These are phyloP conservation scores for Pyrrhoderma noxium DNA, from an alignment of 1,284 basidiomycete genomes.

Conservation along the genomic window DNA sequence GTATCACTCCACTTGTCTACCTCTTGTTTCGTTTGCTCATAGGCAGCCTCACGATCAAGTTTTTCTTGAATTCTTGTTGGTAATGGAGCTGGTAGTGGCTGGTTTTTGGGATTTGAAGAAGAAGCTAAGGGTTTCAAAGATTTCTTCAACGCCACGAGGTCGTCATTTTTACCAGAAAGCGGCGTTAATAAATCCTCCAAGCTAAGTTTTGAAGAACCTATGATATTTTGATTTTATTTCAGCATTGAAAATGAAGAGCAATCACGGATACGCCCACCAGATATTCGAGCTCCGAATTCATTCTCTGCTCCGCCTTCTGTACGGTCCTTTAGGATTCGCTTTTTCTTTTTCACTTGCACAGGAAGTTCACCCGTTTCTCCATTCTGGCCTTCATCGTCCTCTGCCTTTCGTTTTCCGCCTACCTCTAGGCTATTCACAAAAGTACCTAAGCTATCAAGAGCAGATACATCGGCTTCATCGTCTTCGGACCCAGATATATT, in stretches of 20 bases:
- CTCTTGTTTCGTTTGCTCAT: constrained; percentile 87
- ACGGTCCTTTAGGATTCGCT: constrained; percentile 59
- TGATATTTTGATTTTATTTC: constrained; percentile 4
- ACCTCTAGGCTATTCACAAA: constrained; percentile 69
- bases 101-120: constrained; percentile 39
- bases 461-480: constrained; percentile 48
- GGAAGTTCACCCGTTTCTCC: constrained; percentile 19
- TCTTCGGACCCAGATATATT: constrained; percentile 50
- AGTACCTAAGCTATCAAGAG: constrained; percentile 58
- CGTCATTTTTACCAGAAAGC: constrained; percentile 49
- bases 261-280: constrained; percentile 41
- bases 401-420: constrained; percentile 67
- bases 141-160: constrained; percentile 60
- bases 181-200: constrained; percentile 74
- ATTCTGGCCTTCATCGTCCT: constrained; percentile 25
- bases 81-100: constrained; percentile 78
- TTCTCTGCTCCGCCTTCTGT: constrained; percentile 72
- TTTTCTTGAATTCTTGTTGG: constrained; percentile 84
- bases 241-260: constrained; percentile 2
- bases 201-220: constrained; percentile 48
- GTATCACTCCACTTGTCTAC: constrained; percentile 91
- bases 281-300: constrained; percentile 53
- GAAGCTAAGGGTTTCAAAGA: constrained; percentile 55
- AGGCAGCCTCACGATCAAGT: constrained; percentile 89
- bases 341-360: constrained; percentile 39